These are phyloP conservation scores for Colletotrichum sp. DNA, from an alignment of 2,329 filamentous ascomycete species.

Conservation along the genomic window DNA sequence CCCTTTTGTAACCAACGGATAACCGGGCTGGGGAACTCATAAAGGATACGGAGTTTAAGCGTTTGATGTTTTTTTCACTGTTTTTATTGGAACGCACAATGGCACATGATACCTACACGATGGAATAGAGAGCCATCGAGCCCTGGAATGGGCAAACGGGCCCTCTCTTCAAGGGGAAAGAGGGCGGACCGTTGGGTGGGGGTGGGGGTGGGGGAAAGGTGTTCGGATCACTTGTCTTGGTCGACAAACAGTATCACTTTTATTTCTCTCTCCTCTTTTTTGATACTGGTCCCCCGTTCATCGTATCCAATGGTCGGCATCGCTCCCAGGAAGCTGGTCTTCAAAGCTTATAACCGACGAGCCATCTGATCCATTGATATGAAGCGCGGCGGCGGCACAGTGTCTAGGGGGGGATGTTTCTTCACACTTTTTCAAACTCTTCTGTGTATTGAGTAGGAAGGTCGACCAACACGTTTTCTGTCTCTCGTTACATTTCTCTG, in stretches of 20 bases:
- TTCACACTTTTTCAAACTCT: neutral
- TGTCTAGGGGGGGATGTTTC: neutral
- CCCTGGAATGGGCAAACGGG: neutral
- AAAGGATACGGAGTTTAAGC: constrained; percentile 21
- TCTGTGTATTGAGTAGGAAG: neutral
- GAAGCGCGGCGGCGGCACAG: neutral
- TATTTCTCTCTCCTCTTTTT: neutral
- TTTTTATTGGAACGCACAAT: neutral
- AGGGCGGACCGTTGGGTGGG: neutral
- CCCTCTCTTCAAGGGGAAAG: neutral
- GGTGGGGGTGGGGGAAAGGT: neutral
- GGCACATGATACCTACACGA: constrained; percentile 31
- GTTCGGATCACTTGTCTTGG: constrained; percentile 3
- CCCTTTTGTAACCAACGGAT: neutral
- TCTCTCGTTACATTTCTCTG: neutral
- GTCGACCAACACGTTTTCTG: neutral
- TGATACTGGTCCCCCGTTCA: neutral
- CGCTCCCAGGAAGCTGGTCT: constrained; percentile 7
- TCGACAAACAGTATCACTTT: neutral
- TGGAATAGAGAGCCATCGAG: constrained; percentile 9
- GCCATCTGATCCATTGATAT: neutral
- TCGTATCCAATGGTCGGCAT: neutral
- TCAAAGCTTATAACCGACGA: neutral
- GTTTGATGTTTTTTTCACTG: constrained; percentile 23
- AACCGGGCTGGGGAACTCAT: neutral